Evolutionary conservation across 2,329 filamentous ascomycete genomes (phyloP).

Genomic region (Aschersonia sp.): DNA sequence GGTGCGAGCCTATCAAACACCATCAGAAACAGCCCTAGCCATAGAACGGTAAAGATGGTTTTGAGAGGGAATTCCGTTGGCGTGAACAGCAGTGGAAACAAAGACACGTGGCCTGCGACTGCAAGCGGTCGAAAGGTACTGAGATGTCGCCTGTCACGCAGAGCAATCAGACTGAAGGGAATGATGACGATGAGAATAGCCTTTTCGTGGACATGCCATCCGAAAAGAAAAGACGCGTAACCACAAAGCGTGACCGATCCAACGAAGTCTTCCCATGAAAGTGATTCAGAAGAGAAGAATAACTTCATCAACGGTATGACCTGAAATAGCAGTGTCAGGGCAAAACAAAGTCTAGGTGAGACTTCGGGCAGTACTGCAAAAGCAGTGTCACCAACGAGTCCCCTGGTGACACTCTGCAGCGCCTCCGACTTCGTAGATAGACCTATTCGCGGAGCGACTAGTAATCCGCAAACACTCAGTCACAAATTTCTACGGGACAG

Average conservation of each 20-base stretch:
- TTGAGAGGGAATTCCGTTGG: slow-evolving; percentile 89
- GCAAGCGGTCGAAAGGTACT: slow-evolving; percentile 84
- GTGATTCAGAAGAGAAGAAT: slow-evolving; percentile 42
- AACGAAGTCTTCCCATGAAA: slow-evolving; percentile 81
- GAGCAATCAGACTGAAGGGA: slow-evolving; percentile 83
- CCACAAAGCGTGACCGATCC: slow-evolving; percentile 84
- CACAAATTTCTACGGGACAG: background rate
- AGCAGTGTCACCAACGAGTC: slow-evolving; percentile 81
- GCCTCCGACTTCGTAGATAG: slow-evolving; percentile 60
- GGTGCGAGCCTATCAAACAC: slow-evolving; percentile 80
- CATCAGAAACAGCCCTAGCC: slow-evolving; percentile 76
- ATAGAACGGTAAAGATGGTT: slow-evolving; percentile 81
- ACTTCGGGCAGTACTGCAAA: slow-evolving; percentile 90
- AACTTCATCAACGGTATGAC: slow-evolving; percentile 67
- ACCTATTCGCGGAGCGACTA: slow-evolving; percentile 71
- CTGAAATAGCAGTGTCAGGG: slow-evolving; percentile 72
- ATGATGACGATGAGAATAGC: slow-evolving; percentile 89
- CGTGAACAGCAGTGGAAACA: slow-evolving; percentile 90
- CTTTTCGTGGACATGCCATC: slow-evolving; percentile 98
- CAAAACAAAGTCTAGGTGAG: slow-evolving; percentile 65
- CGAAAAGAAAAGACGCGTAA: slow-evolving; percentile 92
- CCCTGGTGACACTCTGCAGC: slow-evolving; percentile 78
- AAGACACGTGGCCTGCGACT: slow-evolving; percentile 84
- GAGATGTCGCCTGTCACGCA: slow-evolving; percentile 80
- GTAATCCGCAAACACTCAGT: background rate